Conservation (phyloP, 2,329 filamentous ascomycete genomes). For the Anisogramma anomala region DNA sequence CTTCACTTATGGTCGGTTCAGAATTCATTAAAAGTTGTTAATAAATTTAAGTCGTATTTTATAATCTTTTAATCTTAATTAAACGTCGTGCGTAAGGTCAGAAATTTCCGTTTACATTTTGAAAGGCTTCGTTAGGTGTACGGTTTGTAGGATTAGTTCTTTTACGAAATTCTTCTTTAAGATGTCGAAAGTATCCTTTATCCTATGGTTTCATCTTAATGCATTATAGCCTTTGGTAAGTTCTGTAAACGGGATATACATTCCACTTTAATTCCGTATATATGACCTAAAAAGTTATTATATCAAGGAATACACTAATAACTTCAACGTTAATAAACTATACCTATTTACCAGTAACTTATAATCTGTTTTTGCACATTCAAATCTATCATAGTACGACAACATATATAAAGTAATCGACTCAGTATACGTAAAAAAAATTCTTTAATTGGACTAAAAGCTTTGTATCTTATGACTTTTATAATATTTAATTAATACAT, state of each 20-base stretch:
- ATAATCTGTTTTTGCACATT: background rate
- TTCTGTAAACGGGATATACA: background rate
- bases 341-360: background rate
- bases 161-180: background rate
- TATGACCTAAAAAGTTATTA: background rate
- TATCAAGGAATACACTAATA: background rate
- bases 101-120: constrained; percentile 17
- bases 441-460: background rate
- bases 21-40: constrained; percentile 16
- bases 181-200: background rate
- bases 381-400: background rate
- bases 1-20: too few species aligned
- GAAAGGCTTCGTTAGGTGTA: constrained; percentile 16
- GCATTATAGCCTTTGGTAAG: background rate
- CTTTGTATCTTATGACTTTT: background rate
- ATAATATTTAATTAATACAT: background rate
- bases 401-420: background rate
- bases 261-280: background rate
- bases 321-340: background rate
- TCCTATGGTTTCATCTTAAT: background rate
- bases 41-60: constrained; percentile 9
- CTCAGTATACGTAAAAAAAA: background rate
- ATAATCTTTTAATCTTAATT: constrained; percentile 15
- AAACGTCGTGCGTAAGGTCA: constrained; percentile 11
- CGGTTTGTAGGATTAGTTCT: background rate